Percentiles rank a stretch among this genome's conserved stretches.
phyloP scores from a whole-genome alignment of 805 yeast species.

The Hanseniaspora meyeri region DNA sequence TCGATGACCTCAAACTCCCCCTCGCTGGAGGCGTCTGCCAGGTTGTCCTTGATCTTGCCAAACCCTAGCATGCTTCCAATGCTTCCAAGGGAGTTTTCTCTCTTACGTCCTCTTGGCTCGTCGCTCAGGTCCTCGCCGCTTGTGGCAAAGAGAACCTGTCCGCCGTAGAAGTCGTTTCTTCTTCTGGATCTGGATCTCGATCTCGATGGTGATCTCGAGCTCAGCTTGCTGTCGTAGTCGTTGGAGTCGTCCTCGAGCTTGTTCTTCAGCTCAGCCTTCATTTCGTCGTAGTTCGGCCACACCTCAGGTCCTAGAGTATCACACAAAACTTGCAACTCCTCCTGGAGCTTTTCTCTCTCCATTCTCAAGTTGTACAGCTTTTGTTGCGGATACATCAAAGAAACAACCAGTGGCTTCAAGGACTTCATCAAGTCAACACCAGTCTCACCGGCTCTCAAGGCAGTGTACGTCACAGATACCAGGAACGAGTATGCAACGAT shows the following conservation, averaged over 20 bases:
- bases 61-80: constrained; percentile 14
- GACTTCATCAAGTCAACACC: constrained; percentile 84
- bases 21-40: constrained; percentile 13
- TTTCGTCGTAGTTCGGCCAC: constrained; percentile 68
- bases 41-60: constrained; percentile 12
- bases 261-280: constrained; percentile 12
- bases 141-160: constrained; percentile 3
- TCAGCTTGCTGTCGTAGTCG: not conserved
- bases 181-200: constrained; percentile 10
- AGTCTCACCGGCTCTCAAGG: constrained; percentile 79
- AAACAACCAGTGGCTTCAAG: constrained; percentile 55
- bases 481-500: constrained; percentile 50
- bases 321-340: constrained; percentile 65
- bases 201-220: constrained; percentile 7
- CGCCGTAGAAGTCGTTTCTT: constrained; percentile 7
- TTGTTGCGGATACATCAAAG: constrained; percentile 32
- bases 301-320: constrained; percentile 75
- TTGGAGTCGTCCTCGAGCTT: constrained; percentile 7
- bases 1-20: constrained; percentile 13
- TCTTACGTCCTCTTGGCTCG: constrained; percentile 17
- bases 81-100: constrained; percentile 11
- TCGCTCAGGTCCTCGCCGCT: constrained; percentile 5
- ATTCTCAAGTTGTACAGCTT: constrained; percentile 42
- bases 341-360: constrained; percentile 47
- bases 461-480: constrained; percentile 71